Conservation (phyloP, 2,329 filamentous ascomycete genomes). For the Penicillium sclerotiorum region DNA sequence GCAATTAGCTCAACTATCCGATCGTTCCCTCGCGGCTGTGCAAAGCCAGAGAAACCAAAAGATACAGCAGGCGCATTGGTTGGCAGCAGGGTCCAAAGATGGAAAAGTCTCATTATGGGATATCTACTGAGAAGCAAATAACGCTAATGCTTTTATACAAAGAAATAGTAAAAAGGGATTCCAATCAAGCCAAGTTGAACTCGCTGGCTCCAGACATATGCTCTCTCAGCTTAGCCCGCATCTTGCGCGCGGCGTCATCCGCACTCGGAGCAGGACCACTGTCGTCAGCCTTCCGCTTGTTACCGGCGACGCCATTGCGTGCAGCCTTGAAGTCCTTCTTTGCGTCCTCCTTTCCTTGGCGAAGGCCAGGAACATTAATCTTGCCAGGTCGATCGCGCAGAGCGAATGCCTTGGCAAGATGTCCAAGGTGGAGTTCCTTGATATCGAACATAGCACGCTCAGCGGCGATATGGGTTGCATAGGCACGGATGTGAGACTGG, state of each 20-base stretch:
- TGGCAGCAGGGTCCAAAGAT: conserved; percentile 89
- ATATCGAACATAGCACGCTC: conserved; percentile 91
- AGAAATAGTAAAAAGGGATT: conserved; percentile 25
- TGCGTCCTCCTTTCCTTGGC: conserved; percentile 51
- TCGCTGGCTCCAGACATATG: conserved; percentile 56
- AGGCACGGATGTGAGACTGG: conserved; percentile 89
- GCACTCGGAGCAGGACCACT: conserved; percentile 37
- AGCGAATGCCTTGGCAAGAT: conserved; percentile 91
- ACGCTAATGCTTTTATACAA: conserved; percentile 33
- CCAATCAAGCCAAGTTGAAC: conserved; percentile 59
- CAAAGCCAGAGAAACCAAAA: conserved; percentile 65
- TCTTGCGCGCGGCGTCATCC: conserved; percentile 54
- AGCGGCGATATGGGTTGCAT: conserved; percentile 86
- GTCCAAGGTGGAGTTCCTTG: conserved; percentile 84
- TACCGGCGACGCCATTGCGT: conserved; percentile 39
- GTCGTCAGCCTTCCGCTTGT: conserved; percentile 38
- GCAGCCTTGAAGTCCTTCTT: conserved; percentile 52
- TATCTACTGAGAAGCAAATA: conserved; percentile 64
- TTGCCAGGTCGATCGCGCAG: conserved; percentile 84
- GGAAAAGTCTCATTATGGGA: conserved; percentile 96
- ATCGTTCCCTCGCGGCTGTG: conserved; percentile 51
- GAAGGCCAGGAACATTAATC: conserved; percentile 61
- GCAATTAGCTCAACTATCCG: background rate
- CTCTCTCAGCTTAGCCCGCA: conserved; percentile 57
- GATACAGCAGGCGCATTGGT: conserved; percentile 77